Evolutionary conservation across 1,284 basidiomycete species (phyloP), one percentile per base, ranked within the genome.

Genomic region (Uromyces viciae-fabae): DNA sequence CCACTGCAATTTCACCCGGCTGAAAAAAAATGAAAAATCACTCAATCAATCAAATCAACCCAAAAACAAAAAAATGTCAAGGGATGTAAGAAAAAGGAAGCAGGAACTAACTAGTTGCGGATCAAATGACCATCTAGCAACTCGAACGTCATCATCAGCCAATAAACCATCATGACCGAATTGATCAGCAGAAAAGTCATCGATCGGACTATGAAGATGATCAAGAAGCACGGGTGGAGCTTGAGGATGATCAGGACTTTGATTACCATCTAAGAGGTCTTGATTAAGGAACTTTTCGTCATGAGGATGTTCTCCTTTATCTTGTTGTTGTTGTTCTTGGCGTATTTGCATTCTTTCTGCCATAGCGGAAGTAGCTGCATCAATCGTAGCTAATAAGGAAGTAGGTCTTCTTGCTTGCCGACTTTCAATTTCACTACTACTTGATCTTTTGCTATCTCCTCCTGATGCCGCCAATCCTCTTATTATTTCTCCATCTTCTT

Each of bases 341-440:
- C 36, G 36, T 22, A 62, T 77, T 36, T 58, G 38, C 64, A 79
- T 79, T 22, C 66, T 46, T 31, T 79, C 76, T 2, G 76, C 60
- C 76, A 79, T 79, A 42, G 76, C 76, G 14, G 76, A 66, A 2
- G 77, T 79, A 31, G 77, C 85, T 19, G 84, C 84, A 60, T 85
- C 84, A 31, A 85, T 84, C 54, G 85, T 85, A 3, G 84, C 84
- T 11, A 85, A 69, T 78, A 85, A 54, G 25, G 82, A 83, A 17
- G 83, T 83, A 14, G 85, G 84, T 38, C 83, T 38, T 9, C 75
- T n/a, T 1, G 46, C 60, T 36, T 22, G 9, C 2, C 76, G 25
- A 8, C 22, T 49, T 38, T 58, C 66, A 9, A 77, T 66, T 22
- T 15, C n/a, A 36, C 33, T 64, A 11, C 74, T 75, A 82, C 84